These are phyloP conservation scores for Verticillium klebahnii DNA, from an alignment of 2,329 filamentous ascomycete genomes.

Conservation along the genomic window DNA sequence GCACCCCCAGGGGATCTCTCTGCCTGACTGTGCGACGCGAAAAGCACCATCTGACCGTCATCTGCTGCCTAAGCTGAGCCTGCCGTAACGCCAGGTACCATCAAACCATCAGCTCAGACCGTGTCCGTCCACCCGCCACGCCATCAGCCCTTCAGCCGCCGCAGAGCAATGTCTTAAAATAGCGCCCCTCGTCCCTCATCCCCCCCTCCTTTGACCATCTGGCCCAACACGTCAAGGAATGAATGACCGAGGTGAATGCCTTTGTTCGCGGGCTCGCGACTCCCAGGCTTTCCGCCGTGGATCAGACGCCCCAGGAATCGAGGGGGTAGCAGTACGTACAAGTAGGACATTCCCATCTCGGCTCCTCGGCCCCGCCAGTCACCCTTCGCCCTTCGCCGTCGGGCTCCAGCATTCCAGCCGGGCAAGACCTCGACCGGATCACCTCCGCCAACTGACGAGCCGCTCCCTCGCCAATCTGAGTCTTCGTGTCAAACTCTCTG, in stretches of 20 bases:
- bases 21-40: background rate
- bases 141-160: background rate
- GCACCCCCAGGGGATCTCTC: background rate
- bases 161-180: background rate
- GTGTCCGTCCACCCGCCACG: background rate
- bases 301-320: no score
- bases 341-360: no score
- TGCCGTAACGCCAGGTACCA: background rate
- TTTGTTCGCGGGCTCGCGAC: background rate
- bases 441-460: background rate
- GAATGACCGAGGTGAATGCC: background rate
- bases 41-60: background rate
- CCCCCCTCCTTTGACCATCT: background rate
- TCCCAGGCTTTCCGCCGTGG: no score
- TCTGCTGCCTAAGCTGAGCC: background rate
- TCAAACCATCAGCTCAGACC: background rate
- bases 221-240: background rate
- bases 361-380: background rate
- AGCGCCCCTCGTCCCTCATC: background rate
- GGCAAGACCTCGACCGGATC: background rate
- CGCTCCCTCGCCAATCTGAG: slow-evolving; percentile 4
- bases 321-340: no score
- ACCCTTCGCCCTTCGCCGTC: background rate
- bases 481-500: slow-evolving; percentile 1
- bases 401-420: background rate